Conservation (phyloP, 2,329 filamentous ascomycete species). For the Zymoseptoria ardabiliae region DNA sequence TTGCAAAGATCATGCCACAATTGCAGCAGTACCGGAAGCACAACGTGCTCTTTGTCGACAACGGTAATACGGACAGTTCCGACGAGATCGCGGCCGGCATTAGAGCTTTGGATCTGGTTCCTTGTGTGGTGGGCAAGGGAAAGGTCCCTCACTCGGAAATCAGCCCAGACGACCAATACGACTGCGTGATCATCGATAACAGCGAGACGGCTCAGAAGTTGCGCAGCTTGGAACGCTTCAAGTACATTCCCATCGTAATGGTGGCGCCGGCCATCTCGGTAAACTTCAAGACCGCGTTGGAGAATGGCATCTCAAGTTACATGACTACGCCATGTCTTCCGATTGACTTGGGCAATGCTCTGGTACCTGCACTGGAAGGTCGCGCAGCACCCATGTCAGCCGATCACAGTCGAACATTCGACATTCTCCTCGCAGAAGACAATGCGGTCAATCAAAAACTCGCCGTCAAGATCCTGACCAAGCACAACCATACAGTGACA, state of each 20-base stretch:
- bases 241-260: slow-evolving; percentile 93
- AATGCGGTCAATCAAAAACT: slow-evolving; percentile 95
- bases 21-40: slow-evolving; percentile 87
- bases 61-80: slow-evolving; percentile 71
- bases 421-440: slow-evolving; percentile 91
- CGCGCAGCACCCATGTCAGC: slow-evolving; percentile 83
- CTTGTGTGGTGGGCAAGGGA: slow-evolving; percentile 75
- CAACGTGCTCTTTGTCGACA: slow-evolving; percentile 89
- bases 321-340: slow-evolving; percentile 95
- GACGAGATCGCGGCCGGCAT: slow-evolving; percentile 73
- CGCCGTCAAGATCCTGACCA: slow-evolving; percentile 93
- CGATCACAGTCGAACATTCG: slow-evolving; percentile 90
- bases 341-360: slow-evolving; percentile 90
- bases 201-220: slow-evolving; percentile 82
- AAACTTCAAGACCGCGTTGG: slow-evolving; percentile 84
- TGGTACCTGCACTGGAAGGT: slow-evolving; percentile 91
- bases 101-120: slow-evolving; percentile 67
- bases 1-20: slow-evolving; percentile 71
- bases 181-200: slow-evolving; percentile 92
- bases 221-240: slow-evolving; percentile 86
- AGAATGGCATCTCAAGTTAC: slow-evolving; percentile 95
- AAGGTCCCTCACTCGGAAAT: slow-evolving; percentile 48
- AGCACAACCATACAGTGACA: slow-evolving; percentile 86
- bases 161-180: slow-evolving; percentile 61
- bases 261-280: slow-evolving; percentile 84